Base-by-base conservation (phyloP, 371 early-diverging fungal genomes). In the Mucor circinelloides region DNA sequence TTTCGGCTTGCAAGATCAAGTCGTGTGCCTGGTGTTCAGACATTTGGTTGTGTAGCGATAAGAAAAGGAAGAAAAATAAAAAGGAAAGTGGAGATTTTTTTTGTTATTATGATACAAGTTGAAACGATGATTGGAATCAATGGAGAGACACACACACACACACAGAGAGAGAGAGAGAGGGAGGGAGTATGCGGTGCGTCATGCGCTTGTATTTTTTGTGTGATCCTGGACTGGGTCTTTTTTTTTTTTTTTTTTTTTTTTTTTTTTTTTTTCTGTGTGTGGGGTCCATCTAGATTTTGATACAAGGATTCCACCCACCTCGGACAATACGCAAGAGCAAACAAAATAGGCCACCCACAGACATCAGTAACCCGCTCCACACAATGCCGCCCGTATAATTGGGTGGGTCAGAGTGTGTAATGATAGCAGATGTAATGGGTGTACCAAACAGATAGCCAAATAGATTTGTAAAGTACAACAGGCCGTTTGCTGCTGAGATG, bases 11-110 rank as follows among this genome's bases (percentile, higher is more conserved):
- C 59, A 85, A 81, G 27, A 94, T 72, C 52, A 92, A 76, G 60
- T 89, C 89, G 62, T 84, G 85, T 48, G 92, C 94, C 69, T 91
- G 87, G 44, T 82, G 81, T 80, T 91, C 91, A 21, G 91, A 89
- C 92, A 91, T 91, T 31, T 10, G 19, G 6, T 6, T n/a, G 23
- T 9, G 44, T 9, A 38, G 30, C 2, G 30, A 19, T 44, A 19
- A 21, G n/a, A 38, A 32, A 42, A 64, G 36, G 54, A 60, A 38
- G 32, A 15, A 38, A 28, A 44, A 60, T n/a, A 30, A 50, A 46
- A 55, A 46, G 46, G 34, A 55, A 48, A 55, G 28, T 52, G 46
- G 28, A 50, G 58, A 27, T n/a, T 27, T 55, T 23, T 9, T 42
- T 59, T 42, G 3, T 62, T 62, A 34, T 62, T 44, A 31, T 61